Percentiles rank a stretch among this genome's conserved stretches.
Evolutionary conservation across 169 alveolate species (phyloP).

Genomic region (Eimeria necatrix): DNA sequence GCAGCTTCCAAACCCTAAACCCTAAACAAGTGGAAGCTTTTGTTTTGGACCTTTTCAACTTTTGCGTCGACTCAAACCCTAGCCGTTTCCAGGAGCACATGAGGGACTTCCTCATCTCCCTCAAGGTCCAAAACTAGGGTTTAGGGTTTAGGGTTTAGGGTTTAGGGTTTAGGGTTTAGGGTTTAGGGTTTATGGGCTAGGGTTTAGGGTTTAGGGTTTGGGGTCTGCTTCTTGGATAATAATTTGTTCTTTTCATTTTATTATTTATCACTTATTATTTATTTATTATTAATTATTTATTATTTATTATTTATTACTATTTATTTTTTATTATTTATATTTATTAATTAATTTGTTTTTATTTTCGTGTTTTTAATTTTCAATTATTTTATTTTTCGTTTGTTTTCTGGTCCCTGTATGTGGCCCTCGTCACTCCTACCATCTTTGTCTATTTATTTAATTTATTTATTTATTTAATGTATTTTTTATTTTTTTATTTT

Average conservation of each 20-base stretch:
- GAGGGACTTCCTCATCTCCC: slow-evolving; percentile 76
- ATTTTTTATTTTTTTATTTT: not conserved
- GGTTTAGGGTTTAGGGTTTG: not conserved
- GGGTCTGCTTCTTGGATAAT: not conserved
- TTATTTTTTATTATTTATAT: no score
- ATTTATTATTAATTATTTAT: no score
- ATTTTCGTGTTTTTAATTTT: no score
- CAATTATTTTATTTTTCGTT: no score
- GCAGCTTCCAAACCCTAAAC: slow-evolving; percentile 63
- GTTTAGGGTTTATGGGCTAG: not conserved
- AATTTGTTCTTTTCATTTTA: not conserved
- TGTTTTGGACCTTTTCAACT: slow-evolving; percentile 80
- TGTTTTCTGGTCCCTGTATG: no score
- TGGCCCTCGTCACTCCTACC: no score
- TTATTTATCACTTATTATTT: no score
- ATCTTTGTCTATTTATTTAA: no score
- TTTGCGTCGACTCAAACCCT: slow-evolving; percentile 71
- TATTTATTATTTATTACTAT: no score
- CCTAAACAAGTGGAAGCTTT: slow-evolving; percentile 80
- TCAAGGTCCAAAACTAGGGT: slow-evolving; percentile 50
- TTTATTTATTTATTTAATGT: no score
- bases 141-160: slow-evolving; percentile 1
- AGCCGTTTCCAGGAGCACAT: slow-evolving; percentile 77
- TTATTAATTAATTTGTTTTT: no score
- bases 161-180: not conserved